These are phyloP conservation scores for Puccinia polysora DNA, from an alignment of 1,284 basidiomycete genomes.

Conservation along the genomic window DNA sequence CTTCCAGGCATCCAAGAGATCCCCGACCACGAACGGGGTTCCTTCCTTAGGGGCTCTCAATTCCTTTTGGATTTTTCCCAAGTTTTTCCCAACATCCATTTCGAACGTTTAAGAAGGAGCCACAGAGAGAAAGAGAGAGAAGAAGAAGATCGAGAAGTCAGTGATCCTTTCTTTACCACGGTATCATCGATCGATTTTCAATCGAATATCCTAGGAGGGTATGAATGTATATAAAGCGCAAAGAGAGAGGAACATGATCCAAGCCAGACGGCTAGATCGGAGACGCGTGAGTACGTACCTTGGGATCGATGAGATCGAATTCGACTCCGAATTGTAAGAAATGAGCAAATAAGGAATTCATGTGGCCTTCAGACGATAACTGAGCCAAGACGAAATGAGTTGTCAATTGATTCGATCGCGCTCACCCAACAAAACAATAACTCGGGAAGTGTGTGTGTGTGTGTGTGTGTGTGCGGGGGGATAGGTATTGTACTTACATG, in stretches of 20 bases:
- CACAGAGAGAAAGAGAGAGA: no score
- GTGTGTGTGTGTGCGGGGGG: no score
- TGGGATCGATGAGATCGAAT: constrained; percentile 43
- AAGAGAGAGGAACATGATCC: neutral
- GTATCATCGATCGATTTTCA: no score
- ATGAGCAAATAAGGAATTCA: constrained; percentile 42
- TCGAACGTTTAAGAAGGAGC: no score
- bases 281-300: neutral
- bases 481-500: no score
- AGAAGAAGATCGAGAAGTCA: no score
- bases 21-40: constrained; percentile 38
- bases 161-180: no score
- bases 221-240: neutral
- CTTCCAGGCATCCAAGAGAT: constrained; percentile 43
- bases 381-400: neutral
- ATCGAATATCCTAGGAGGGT: no score
- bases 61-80: constrained; percentile 13
- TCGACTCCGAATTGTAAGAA: constrained; percentile 42
- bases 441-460: no score
- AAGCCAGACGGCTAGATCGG: neutral
- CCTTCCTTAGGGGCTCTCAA: constrained; percentile 42
- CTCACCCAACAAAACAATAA: no score
- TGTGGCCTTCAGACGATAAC: constrained; percentile 42
- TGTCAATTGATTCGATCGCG: no score
- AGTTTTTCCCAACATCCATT: neutral